These are phyloP conservation scores for Fallopia convolvulus DNA, from an alignment of 148 eudicot species.

Conservation along the genomic window DNA sequence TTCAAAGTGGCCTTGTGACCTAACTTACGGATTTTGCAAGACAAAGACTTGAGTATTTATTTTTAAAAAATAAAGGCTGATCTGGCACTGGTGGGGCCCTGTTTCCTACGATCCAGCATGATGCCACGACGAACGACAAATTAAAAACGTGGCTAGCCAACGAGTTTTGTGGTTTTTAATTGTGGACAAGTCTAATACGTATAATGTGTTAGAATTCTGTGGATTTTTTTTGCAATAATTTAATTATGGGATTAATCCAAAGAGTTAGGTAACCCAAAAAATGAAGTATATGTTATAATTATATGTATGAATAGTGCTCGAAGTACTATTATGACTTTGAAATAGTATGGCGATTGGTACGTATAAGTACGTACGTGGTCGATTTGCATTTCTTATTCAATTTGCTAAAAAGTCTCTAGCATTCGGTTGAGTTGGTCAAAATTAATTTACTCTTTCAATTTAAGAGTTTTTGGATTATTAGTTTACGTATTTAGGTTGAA, in stretches of 20 bases:
- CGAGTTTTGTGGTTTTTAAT: neutral
- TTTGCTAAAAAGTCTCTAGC: neutral
- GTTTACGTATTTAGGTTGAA: too few relatives aligned
- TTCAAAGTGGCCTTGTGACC: too few relatives aligned
- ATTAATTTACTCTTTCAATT: neutral
- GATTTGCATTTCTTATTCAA: neutral
- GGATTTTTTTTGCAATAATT: neutral
- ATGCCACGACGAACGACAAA: neutral
- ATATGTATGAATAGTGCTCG: neutral
- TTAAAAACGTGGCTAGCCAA: neutral
- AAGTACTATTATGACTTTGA: neutral
- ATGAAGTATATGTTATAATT: neutral
- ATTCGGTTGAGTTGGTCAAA: neutral
- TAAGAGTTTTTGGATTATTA: neutral
- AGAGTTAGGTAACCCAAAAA: conserved; percentile 3
- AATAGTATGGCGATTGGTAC: neutral
- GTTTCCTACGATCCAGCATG: conserved; percentile 4
- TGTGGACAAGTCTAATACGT: neutral
- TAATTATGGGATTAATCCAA: neutral
- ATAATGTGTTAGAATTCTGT: neutral
- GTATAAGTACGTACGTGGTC: neutral
- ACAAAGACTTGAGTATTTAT: too few relatives aligned
- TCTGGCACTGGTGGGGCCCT: neutral
- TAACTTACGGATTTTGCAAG: too few relatives aligned
- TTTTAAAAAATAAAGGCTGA: neutral